These are phyloP conservation scores for Polytrichum formosum DNA, from an alignment of 225 moss, liverwort and hornwort genomes.

Conservation along the genomic window DNA sequence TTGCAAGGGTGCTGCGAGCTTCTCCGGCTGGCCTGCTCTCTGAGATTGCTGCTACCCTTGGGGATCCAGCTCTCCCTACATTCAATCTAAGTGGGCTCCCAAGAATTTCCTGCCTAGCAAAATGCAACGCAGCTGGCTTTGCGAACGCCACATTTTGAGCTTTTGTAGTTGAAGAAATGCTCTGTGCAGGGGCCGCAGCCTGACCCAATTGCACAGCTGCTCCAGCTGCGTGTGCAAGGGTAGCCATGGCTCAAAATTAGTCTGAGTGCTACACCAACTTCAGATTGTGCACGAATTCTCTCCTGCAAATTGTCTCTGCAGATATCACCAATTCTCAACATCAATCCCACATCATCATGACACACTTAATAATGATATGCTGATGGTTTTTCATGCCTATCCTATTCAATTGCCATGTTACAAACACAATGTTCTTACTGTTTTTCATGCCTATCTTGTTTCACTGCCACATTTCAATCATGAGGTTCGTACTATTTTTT, in stretches of 20 bases:
- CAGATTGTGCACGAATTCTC: neutral
- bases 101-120: constrained; percentile 22
- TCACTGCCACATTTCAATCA: too few relatives aligned
- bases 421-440: too few relatives aligned
- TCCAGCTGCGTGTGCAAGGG: constrained; percentile 12
- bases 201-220: constrained; percentile 12
- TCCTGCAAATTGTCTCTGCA: too few relatives aligned
- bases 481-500: too few relatives aligned
- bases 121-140: neutral
- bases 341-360: too few relatives aligned
- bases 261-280: neutral
- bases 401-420: too few relatives aligned
- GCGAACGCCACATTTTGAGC: constrained; percentile 1
- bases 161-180: neutral
- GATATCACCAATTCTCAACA: too few relatives aligned
- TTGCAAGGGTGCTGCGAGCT: constrained; percentile 43
- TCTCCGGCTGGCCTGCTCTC: constrained; percentile 2
- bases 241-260: constrained; percentile 13
- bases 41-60: neutral
- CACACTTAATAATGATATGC: too few relatives aligned
- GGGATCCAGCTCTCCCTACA: neutral
- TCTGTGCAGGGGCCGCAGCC: neutral
- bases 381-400: too few relatives aligned
- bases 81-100: constrained; percentile 17
- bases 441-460: too few relatives aligned